Evolutionary conservation across 140 eudicot genomes (phyloP), one percentile per base, ranked within the genome.

Genomic region (Stevia rebaudiana): DNA sequence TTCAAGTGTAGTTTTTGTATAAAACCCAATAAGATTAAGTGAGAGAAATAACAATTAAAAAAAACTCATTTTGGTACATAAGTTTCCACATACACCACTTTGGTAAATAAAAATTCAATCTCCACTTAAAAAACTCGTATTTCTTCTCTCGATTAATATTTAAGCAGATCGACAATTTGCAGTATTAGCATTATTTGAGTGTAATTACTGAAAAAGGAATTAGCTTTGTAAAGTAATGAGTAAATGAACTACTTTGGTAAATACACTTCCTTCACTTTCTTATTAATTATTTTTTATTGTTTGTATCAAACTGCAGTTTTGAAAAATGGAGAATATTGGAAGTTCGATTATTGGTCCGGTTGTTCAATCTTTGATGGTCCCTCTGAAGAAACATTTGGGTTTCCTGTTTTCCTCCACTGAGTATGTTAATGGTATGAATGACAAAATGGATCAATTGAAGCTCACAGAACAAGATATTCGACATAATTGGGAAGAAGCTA

Each of bases 311-410:
- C 17, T 6, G 12, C 13, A 48, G 54, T 16, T 17, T 48, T 43
- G 11, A 8, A 48, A 16, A 17, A 18, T 48, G 25, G 54, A 48
- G 7, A n/a, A 0, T 39, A 39, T 48, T 7, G 0, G 1, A 48
- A 48, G 50, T 43, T 16, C 50, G 15, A n/a, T 43, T 43, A n/a
- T 43, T 12, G 4, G 25, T 48, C 54, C 25, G 3, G 19, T 48
- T 48, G 54, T 48, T 48, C 8, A 8, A 47, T 47, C 53, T 15
- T 47, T 47, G 53, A 3, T 47, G 53, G 24, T 3, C 24, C 23
- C 53, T 5, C 18, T 52, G 24, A 54, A 54, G 61, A 24, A 54
- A 54, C 61, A 54, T 13, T n/a, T 54, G 12, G 40, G 61, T 54
- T 54, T 24, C 40, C n/a, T 54, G 0, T 35, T 52, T 4, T 52